Percentiles rank a stretch among this genome's conserved stretches.
Evolutionary conservation across 2,329 filamentous ascomycete species (phyloP).

Genomic region (Penicillium corylophilum): DNA sequence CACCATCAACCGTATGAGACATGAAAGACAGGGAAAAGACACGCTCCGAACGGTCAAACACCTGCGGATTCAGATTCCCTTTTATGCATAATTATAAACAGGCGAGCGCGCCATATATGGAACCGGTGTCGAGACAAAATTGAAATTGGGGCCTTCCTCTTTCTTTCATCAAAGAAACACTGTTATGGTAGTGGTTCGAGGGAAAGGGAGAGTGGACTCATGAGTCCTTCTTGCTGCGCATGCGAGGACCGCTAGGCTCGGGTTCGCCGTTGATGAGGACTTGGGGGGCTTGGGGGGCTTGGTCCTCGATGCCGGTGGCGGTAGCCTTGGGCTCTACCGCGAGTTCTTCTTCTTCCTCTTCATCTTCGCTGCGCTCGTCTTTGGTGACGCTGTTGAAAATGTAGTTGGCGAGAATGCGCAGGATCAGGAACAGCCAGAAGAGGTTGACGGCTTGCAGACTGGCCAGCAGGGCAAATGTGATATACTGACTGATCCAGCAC

Average conservation of each 20-base stretch:
- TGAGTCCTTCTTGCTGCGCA: conserved; percentile 28
- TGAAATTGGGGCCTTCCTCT: not conserved
- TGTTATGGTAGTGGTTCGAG: not conserved
- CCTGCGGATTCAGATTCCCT: conserved; percentile 2
- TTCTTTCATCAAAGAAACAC: too few relatives aligned
- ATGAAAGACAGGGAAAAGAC: conserved; percentile 5
- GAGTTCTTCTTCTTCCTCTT: conserved; percentile 42
- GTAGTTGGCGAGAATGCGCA: conserved; percentile 46
- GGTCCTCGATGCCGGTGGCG: conserved; percentile 31
- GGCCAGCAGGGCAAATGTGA: conserved; percentile 46
- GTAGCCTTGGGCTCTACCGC: conserved; percentile 23
- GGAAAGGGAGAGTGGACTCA: not conserved
- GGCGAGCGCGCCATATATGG: conserved; percentile 3
- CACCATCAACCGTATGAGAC: not conserved
- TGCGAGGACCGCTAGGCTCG: conserved; percentile 24
- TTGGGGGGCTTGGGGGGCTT: conserved; percentile 35
- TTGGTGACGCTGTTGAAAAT: conserved; percentile 38
- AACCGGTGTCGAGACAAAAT: conserved; percentile 4
- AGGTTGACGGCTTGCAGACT: conserved; percentile 48
- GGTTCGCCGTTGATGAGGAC: conserved; percentile 43
- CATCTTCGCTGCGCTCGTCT: conserved; percentile 48
- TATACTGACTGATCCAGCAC: conserved; percentile 50
- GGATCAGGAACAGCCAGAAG: conserved; percentile 48
- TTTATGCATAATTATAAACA: conserved; percentile 21
- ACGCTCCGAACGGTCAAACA: conserved; percentile 10